These are phyloP conservation scores for Brassica hybrid DNA, from an alignment of 441 rosid species.

Conservation along the genomic window DNA sequence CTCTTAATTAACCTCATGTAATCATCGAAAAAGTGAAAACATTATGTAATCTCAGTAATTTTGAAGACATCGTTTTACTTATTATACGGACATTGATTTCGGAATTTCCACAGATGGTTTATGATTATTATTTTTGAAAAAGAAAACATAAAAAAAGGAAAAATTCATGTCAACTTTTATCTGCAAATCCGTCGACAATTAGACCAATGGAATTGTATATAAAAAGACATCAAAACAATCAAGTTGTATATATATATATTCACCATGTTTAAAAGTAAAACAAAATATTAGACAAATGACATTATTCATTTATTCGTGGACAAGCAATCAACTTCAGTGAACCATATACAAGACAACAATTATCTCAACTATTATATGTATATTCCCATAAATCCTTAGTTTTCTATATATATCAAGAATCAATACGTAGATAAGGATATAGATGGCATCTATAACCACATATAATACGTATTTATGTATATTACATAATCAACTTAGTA, in stretches of 20 bases:
- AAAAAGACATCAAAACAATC: background rate
- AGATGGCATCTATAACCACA: background rate
- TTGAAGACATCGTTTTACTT: conserved; percentile 18
- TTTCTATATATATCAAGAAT: conserved; percentile 3
- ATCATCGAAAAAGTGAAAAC: background rate
- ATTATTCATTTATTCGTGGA: conserved; percentile 6
- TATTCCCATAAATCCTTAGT: background rate
- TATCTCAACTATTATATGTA: conserved; percentile 11
- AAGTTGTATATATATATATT: background rate
- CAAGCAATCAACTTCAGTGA: conserved; percentile 4
- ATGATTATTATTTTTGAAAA: conserved; percentile 12
- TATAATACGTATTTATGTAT: background rate
- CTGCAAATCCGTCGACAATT: conserved; percentile 1
- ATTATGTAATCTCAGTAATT: conserved; percentile 23
- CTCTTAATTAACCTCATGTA: background rate
- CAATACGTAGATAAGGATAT: background rate
- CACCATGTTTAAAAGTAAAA: background rate
- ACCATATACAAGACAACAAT: conserved; percentile 19
- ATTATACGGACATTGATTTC: conserved; percentile 33
- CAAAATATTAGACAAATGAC: background rate
- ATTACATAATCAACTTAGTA: no score
- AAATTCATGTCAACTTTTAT: conserved; percentile 20
- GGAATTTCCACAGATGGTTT: conserved; percentile 10
- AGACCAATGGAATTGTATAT: conserved; percentile 13
- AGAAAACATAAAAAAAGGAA: background rate